phyloP scores from a whole-genome alignment of 148 eudicot species.

The Rhododendron kiyosumense region DNA sequence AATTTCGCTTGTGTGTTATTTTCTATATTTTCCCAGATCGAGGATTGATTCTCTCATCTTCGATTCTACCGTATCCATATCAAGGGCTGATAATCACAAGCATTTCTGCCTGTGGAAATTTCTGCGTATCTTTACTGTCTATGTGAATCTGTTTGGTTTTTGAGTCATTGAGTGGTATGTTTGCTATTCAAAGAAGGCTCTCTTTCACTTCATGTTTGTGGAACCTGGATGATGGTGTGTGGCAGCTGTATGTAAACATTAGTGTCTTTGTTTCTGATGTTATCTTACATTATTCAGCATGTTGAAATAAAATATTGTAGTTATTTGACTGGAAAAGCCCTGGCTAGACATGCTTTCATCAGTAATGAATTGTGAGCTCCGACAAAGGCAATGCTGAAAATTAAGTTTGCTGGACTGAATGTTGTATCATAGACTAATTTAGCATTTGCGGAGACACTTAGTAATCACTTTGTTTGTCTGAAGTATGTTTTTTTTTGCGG shows the following conservation, averaged over 20 bases:
- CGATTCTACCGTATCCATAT: background rate
- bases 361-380: background rate
- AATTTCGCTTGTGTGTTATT: background rate
- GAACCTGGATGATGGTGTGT: background rate
- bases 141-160: slow-evolving; percentile 1
- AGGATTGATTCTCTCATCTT: background rate
- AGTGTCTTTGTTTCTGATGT: background rate
- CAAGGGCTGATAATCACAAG: background rate
- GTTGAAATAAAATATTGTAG: background rate
- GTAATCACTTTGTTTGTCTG: background rate
- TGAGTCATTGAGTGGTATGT: background rate
- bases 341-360: background rate
- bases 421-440: background rate
- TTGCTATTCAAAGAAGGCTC: background rate
- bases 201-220: background rate
- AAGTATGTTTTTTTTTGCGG: background rate
- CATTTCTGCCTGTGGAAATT: background rate
- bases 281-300: background rate
- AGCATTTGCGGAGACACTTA: background rate
- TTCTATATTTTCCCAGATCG: background rate
- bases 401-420: background rate
- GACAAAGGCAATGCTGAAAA: background rate
- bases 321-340: background rate
- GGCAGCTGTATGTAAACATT: too few relatives aligned
- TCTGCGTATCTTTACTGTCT: background rate